Evolutionary conservation across 306 rosid genomes (phyloP).

Genomic region (Biancaea sappan): DNA sequence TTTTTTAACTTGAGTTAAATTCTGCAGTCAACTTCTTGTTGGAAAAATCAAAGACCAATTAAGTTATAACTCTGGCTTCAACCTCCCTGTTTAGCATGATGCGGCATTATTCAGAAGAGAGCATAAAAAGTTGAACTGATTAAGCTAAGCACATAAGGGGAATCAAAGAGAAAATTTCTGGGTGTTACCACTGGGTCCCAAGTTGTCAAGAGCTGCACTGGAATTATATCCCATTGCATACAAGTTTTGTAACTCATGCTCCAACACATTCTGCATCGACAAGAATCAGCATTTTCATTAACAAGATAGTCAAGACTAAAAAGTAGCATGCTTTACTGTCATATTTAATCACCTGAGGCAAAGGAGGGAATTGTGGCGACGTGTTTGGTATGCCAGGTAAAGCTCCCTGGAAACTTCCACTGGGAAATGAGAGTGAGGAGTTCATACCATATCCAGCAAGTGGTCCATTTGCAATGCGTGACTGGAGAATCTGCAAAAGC

Average conservation of each 20-base stretch:
- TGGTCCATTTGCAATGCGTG: constrained; percentile 45
- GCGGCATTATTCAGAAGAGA: constrained; percentile 14
- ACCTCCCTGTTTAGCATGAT: constrained; percentile 53
- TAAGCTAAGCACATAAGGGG: not conserved
- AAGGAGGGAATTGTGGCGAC: constrained; percentile 54
- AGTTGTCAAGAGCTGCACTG: constrained; percentile 45
- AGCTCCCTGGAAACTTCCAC: constrained; percentile 52
- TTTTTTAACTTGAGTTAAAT: constrained; percentile 43
- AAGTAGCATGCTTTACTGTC: not conserved
- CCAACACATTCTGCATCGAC: constrained; percentile 51
- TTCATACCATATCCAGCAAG: constrained; percentile 50
- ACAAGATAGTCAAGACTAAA: not conserved
- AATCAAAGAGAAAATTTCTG: constrained; percentile 16
- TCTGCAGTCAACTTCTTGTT: constrained; percentile 38
- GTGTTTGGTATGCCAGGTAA: constrained; percentile 44
- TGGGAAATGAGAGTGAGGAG: constrained; percentile 51
- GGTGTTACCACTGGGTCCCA: constrained; percentile 64
- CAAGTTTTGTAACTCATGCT: constrained; percentile 65
- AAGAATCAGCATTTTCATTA: constrained; percentile 5
- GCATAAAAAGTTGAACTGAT: not conserved
- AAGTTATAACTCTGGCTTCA: constrained; percentile 62
- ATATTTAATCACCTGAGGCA: constrained; percentile 65
- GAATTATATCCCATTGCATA: constrained; percentile 67
- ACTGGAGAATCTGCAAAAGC: constrained; percentile 49
- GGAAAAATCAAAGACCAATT: constrained; percentile 34